Evolutionary conservation across 228 moss, liverwort and hornwort genomes (phyloP).

Genomic region (Sphagnum magellanicum): DNA sequence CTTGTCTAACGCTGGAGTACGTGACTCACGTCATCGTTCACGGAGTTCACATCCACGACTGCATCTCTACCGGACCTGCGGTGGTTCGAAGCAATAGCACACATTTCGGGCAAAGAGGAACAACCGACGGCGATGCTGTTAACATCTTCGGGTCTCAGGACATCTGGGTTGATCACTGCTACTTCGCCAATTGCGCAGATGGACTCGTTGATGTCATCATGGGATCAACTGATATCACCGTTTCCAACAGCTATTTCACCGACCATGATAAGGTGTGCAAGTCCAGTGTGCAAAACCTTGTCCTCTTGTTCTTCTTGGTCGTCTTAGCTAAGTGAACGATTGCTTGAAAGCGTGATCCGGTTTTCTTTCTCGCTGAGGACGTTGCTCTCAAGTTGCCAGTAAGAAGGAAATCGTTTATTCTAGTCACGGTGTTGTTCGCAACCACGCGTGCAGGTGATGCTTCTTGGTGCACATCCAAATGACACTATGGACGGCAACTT

Average conservation of each 20-base stretch:
- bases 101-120: conserved; percentile 23
- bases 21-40: conserved; percentile 47
- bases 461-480: conserved; percentile 64
- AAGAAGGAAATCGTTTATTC: no score
- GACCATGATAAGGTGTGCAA: conserved; percentile 31
- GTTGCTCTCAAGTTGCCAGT: no score
- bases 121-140: conserved; percentile 36
- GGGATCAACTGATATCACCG: conserved; percentile 37
- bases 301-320: not conserved
- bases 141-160: conserved; percentile 28
- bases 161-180: conserved; percentile 45
- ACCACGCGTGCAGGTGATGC: conserved; percentile 50
- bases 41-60: conserved; percentile 41
- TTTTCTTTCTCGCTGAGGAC: not conserved
- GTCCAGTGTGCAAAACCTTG: not conserved
- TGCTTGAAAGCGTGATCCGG: not conserved
- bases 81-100: conserved; percentile 20
- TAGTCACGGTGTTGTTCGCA: no score
- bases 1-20: conserved; percentile 21
- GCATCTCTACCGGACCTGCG: conserved; percentile 35
- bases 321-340: not conserved
- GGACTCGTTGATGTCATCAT: conserved; percentile 39
- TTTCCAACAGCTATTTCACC: conserved; percentile 42
- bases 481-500: conserved; percentile 55
- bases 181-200: conserved; percentile 25